Base-by-base conservation (phyloP, 106 monocot species). In the Dendrobium officinale region DNA sequence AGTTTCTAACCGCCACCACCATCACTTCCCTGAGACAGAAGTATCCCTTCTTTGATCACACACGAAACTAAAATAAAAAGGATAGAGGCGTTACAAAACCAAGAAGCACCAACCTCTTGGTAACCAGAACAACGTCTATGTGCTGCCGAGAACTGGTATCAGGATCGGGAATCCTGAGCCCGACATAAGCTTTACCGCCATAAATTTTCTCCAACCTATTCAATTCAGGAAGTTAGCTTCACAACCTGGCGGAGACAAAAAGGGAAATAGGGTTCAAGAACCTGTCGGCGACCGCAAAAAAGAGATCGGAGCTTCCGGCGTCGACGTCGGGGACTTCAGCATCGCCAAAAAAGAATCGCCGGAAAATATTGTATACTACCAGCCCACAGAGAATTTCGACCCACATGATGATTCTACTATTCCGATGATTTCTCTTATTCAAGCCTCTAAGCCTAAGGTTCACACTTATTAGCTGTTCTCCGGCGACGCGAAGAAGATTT, bases 141-240 rank as follows among this genome's bases (percentile, higher is more conserved):
- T 89, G 88, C 84, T 82, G 88, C 74, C 91, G 82, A 42, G 79
- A 42, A 24, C 92, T 87, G 37, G 87, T 80, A 40, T 99, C 93
- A 1, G 88, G 85, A 73, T 99, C 98, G 42, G 98, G 98, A 33
- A 99, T 99, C 48, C 98, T 87, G 9, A 99, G 91, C 19, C 95
- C 98, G 2, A 99, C 93, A 79, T 87, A 93, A 20, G 92, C 88
- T 79, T 90, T 92, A 18, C 95, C 98, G 5, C 90, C 93, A 43
- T 89, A 90, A 42, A 86, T 41, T 76, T 85, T 92, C 92, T 99
- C 98, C 68, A 99, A 72, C 78, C 98, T 99, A 31, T 54, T 6
- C 2, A 78, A 42, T 20, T 4, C 72, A 56, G 13, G 72, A 15
- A 37, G 67, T 73, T 29, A 59, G 73, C 37, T 13, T 4, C 19